These are phyloP conservation scores for Colletotrichum tofieldiae DNA, from an alignment of 2,329 filamentous ascomycete genomes.

Conservation along the genomic window DNA sequence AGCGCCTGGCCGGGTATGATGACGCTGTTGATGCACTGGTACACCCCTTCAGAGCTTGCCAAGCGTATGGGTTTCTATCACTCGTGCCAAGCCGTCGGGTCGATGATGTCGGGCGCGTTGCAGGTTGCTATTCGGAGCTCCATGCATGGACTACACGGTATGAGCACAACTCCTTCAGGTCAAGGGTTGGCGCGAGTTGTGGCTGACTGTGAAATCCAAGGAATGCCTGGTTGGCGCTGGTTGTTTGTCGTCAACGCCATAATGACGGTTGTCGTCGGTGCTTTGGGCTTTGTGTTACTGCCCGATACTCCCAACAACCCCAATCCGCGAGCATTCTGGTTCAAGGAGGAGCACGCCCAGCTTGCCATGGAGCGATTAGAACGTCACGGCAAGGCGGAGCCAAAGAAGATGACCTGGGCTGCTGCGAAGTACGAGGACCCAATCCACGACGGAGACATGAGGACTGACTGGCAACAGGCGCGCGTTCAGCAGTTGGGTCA, in stretches of 20 bases:
- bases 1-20: slow-evolving; percentile 48
- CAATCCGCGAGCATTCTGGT: slow-evolving; percentile 39
- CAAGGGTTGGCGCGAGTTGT: slow-evolving; percentile 60
- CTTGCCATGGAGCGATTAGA: slow-evolving; percentile 39
- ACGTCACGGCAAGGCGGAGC: slow-evolving; percentile 42
- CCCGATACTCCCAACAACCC: slow-evolving; percentile 48
- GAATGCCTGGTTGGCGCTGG: slow-evolving; percentile 59
- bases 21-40: slow-evolving; percentile 62
- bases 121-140: slow-evolving; percentile 62
- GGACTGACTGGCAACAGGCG: slow-evolving; percentile 26
- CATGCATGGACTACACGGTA: slow-evolving; percentile 39
- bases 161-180: neutral
- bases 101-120: slow-evolving; percentile 71
- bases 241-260: slow-evolving; percentile 59
- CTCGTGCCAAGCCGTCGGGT: slow-evolving; percentile 65
- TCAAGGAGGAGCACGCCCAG: slow-evolving; percentile 34
- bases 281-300: slow-evolving; percentile 41
- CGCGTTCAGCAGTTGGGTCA: slow-evolving; percentile 40
- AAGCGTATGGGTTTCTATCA: slow-evolving; percentile 67
- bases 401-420: slow-evolving; percentile 48
- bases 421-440: slow-evolving; percentile 44
- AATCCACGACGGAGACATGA: neutral
- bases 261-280: slow-evolving; percentile 45
- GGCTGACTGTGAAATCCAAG: slow-evolving; percentile 57
- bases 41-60: slow-evolving; percentile 56